Base-by-base conservation (phyloP, 2,329 filamentous ascomycete genomes). In the Cercospora zeina region DNA sequence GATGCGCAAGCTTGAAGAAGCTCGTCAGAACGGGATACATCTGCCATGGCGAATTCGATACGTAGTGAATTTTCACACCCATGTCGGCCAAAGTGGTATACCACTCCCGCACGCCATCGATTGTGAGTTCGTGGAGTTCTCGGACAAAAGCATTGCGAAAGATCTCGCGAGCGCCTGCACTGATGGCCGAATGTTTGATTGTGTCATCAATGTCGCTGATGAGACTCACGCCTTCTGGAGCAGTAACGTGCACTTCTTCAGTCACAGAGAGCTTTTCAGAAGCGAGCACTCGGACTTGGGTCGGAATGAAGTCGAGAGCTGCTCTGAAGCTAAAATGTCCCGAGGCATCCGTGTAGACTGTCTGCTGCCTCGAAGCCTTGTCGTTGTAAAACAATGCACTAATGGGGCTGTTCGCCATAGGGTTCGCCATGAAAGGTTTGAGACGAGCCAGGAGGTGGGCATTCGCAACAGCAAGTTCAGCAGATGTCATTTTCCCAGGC, bases 1-100 rank as follows among this genome's bases (percentile, higher is more conserved):
- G 79, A 1, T 89, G 89, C 6, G 90, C 89, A 42, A 89, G 77
- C 67, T 87, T 86, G 75, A 97, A 96, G 74, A 89, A 99, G 58
- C 85, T 91, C 4, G 90, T 89, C 10, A 99, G 80, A 2, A 97
- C 86, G 0, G 95, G 95, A 70, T 91, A 99, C 6, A 99, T 83
- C 74, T 99, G 96, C 96, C 96, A 99, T 0, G 95, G 95, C 55
- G 93, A 96, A 76, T 99, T 99, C n/a, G 95, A 99, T 67, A 96
- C 96, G 75, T 99, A 99, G 74, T 99, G 96, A 57, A 99, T 84
- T 69, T 87, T 86, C 24, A 97, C 93, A 16, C 93, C 92, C 78
- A 93, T 86, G 19, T 87, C 81, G 39, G 89, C 83, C 77, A 99
- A 82, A 19, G 82, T 82, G 36, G 81, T 86, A 73, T 97, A 99